These are phyloP conservation scores for Noccaea bulbosa DNA, from an alignment of 345 rosid species.

Conservation along the genomic window DNA sequence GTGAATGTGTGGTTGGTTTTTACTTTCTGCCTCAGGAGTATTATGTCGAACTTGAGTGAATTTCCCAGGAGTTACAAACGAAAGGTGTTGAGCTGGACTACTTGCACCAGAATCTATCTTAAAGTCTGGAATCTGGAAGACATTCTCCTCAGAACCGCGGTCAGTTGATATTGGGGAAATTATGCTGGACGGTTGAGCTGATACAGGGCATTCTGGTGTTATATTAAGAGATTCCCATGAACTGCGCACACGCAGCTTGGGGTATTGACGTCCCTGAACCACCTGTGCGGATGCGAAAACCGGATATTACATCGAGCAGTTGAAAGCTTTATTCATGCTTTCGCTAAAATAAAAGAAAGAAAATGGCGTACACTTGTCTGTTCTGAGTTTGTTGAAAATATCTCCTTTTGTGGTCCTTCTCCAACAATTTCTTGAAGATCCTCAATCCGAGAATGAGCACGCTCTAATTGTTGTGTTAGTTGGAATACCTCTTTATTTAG, in stretches of 20 bases:
- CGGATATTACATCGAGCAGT: constrained; percentile 8
- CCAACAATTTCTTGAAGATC: constrained; percentile 51
- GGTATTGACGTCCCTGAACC: constrained; percentile 59
- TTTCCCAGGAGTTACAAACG: constrained; percentile 42
- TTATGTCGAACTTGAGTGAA: constrained; percentile 35
- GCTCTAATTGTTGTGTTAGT: constrained; percentile 58
- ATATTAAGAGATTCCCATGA: constrained; percentile 63
- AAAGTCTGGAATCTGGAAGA: constrained; percentile 56
- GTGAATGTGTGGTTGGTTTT: constrained; percentile 29
- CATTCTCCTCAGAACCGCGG: constrained; percentile 63
- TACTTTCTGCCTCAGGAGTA: constrained; percentile 35
- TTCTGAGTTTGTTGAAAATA: constrained; percentile 49
- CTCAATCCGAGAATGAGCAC: constrained; percentile 66
- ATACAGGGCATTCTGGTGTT: constrained; percentile 47
- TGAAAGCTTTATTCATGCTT: constrained; percentile 29
- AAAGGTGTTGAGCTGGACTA: constrained; percentile 43
- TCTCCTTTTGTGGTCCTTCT: constrained; percentile 40
- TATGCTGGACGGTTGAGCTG: constrained; percentile 51
- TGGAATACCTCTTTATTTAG: constrained; percentile 63
- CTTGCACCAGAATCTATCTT: constrained; percentile 48
- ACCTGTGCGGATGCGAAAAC: constrained; percentile 50
- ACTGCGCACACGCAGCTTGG: constrained; percentile 64
- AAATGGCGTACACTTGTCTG: constrained; percentile 28
- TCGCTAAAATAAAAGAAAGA: not conserved
- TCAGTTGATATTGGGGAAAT: constrained; percentile 60